Percentiles rank a stretch among this genome's conserved stretches.
Evolutionary conservation across 2,329 filamentous ascomycete genomes (phyloP).

Genomic region (Cercospora berteroae): DNA sequence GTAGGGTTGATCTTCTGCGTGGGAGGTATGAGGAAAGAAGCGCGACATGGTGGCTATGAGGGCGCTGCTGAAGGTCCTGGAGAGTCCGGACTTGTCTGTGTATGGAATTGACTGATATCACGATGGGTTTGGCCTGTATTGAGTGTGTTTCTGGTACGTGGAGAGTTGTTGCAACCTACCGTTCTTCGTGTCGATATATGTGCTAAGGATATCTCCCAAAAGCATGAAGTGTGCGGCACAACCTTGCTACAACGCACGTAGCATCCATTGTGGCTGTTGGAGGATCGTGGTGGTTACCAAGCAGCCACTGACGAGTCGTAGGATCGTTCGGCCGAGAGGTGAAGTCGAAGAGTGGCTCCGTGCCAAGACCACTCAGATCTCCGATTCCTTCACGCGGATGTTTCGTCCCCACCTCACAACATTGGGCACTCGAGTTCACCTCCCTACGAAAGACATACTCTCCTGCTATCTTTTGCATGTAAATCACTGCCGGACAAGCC

Average conservation of each 20-base stretch:
- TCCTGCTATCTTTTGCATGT: no score
- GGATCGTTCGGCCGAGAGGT: not conserved
- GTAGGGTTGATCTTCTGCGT: constrained; percentile 63
- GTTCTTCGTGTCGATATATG: not conserved
- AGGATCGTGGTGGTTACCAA: not conserved
- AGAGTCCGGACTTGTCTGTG: no score
- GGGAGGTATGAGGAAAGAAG: constrained; percentile 54
- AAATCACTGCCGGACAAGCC: no score
- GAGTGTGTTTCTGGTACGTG: not conserved
- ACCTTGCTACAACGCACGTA: not conserved
- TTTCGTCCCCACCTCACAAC: no score
- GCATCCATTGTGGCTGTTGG: not conserved
- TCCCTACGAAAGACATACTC: no score
- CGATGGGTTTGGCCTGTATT: no score
- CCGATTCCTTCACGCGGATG: not conserved
- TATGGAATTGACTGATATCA: no score
- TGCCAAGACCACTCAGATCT: not conserved
- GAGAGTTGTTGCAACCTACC: not conserved
- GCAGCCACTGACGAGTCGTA: not conserved
- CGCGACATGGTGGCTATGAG: constrained; percentile 49
- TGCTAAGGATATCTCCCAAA: not conserved
- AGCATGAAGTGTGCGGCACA: not conserved
- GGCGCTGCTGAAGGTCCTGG: not conserved
- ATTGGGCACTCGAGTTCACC: no score
- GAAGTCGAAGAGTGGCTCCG: not conserved